Conservation (phyloP, 2,329 filamentous ascomycete genomes). For the Epichloe baconii region DNA sequence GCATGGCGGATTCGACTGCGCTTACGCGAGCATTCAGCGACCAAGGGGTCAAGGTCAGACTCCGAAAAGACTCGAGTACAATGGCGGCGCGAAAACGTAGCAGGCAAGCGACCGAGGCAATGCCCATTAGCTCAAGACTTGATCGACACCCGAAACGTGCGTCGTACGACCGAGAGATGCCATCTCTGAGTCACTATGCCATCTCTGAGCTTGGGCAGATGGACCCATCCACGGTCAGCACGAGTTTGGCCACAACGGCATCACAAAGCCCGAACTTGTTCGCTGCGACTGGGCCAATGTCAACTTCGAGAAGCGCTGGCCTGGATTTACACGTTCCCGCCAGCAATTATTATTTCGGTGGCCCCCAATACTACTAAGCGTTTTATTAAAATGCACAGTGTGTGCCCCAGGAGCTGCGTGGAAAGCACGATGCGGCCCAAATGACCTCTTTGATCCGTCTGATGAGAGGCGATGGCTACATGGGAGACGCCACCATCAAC, state of each 20-base stretch:
- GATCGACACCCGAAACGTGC: constrained; percentile 11
- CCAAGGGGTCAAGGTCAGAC: constrained; percentile 69
- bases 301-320: constrained; percentile 8
- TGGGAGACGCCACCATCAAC: background rate
- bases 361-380: constrained; percentile 8
- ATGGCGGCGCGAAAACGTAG: constrained; percentile 35
- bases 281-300: constrained; percentile 5
- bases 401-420: too few species aligned
- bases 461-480: background rate
- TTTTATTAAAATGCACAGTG: too few species aligned
- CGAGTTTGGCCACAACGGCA: constrained; percentile 4
- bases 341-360: constrained; percentile 10
- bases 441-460: background rate
- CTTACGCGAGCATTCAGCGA: constrained; percentile 74
- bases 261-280: constrained; percentile 6
- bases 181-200: constrained; percentile 7
- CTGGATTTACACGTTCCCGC: constrained; percentile 8
- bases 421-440: background rate
- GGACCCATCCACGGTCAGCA: constrained; percentile 3
- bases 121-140: constrained; percentile 1
- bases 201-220: constrained; percentile 9
- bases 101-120: constrained; percentile 12
- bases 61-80: constrained; percentile 69
- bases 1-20: constrained; percentile 70
- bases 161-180: constrained; percentile 10